phyloP scores from a whole-genome alignment of 2,329 filamentous ascomycete species.

The Lachnellula hyalina region DNA sequence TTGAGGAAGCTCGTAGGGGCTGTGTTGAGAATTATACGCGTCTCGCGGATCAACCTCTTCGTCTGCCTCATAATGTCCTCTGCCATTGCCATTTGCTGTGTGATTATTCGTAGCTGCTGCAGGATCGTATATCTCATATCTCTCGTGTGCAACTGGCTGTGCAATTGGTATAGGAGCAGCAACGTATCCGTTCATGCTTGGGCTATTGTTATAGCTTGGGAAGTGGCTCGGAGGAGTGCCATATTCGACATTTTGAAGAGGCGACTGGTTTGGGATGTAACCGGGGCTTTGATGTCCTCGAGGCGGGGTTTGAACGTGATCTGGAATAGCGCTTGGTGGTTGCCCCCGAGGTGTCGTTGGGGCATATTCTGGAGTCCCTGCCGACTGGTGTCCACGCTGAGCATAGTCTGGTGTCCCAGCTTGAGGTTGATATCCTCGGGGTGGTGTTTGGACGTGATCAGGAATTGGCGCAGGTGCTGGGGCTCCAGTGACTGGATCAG shows the following conservation, averaged over 20 bases:
- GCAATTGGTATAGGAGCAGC: constrained; percentile 7
- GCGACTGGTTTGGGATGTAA: constrained; percentile 47
- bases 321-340: constrained; percentile 20
- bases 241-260: constrained; percentile 46
- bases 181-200: constrained; percentile 19
- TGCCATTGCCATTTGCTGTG: constrained; percentile 7
- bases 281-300: constrained; percentile 42
- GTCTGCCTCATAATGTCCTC: constrained; percentile 16
- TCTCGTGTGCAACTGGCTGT: constrained; percentile 19
- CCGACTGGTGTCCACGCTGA: constrained; percentile 37
- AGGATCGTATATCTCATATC: constrained; percentile 26
- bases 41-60: constrained; percentile 20
- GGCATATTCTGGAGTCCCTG: constrained; percentile 34
- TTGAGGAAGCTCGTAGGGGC: constrained; percentile 26
- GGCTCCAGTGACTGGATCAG: constrained; percentile 57
- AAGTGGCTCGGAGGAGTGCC: constrained; percentile 20
- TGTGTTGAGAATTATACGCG: constrained; percentile 19
- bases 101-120: constrained; percentile 19
- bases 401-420: constrained; percentile 28
- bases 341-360: constrained; percentile 46
- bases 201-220: constrained; percentile 20
- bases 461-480: constrained; percentile 35
- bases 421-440: constrained; percentile 39
- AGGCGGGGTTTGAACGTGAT: constrained; percentile 40
- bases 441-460: constrained; percentile 39